Base-by-base conservation (phyloP, 2,329 filamentous ascomycete species). In the Trichoderma lentiforme region DNA sequence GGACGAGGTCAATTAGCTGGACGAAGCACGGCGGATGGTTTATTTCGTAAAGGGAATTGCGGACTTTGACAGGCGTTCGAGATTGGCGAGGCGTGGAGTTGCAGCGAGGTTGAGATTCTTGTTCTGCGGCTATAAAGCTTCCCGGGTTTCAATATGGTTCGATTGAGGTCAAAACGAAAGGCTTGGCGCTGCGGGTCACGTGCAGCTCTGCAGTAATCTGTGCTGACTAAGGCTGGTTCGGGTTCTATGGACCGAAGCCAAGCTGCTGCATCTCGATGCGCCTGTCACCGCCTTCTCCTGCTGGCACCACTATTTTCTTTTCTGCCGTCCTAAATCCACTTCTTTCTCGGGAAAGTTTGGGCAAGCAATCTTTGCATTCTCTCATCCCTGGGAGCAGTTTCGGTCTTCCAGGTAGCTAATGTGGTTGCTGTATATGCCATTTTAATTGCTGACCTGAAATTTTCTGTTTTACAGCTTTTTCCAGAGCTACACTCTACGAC, bases 1-100 rank as follows among this genome's bases (percentile, higher is more conserved):
- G 80, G 69, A 69, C 63, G 57, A 15, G 39, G 76, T 83, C 81
- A 87, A 85, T 86, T 82, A 83, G 83, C 77, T 76, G 26, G 71
- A 65, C 60, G n/a, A 47, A 51, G 24, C 74, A 68, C 58, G 9
- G 47, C 47, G 24, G 14, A 53, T 14, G 18, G 18, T n/a, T n/a
- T 9, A 1, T 8, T 18, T 36, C 3, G 24, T 51, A 43, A 9
- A 4, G 53, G 47, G 63, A 65, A 56, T 8, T 73, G 70, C 74
- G 21, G 63, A 78, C 79, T 74, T 80, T 80, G 78, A 72, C 67
- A 71, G 73, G 39, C 18, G 67, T 71, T 71, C 34, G 66, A 43
- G 39, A 34, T 43, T 63, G 74, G 73, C 75, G 77, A 77, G 75
- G 76, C 74, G 77, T 75, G 76, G 76, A 70, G 69, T 47, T 71